A percentile compares a stretch with the other conserved stretches of the same genome.
Evolutionary conservation across 1,284 basidiomycete species (phyloP).

Genomic region (Quambalaria eucalypti): DNA sequence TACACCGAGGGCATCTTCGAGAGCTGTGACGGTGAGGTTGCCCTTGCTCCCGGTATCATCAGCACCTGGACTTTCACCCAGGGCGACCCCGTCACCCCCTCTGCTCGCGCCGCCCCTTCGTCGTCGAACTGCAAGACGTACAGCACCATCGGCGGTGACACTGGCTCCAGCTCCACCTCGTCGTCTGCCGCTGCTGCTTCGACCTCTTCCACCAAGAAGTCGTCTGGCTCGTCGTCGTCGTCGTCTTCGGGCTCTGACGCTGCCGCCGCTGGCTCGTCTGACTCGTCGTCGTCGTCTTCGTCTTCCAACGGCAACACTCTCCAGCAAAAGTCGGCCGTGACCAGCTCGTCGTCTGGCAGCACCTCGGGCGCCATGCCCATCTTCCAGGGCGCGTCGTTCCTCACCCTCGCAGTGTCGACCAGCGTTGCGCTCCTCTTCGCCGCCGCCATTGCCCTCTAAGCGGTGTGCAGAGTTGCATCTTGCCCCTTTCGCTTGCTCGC

Average conservation of each 20-base stretch:
- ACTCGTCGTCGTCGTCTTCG: neutral
- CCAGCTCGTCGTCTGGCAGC: neutral
- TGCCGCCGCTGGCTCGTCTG: neutral
- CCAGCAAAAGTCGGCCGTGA: neutral
- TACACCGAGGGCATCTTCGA: constrained; percentile 10
- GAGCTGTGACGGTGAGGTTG: constrained; percentile 23
- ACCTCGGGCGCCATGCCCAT: neutral
- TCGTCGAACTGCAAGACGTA: constrained; percentile 17
- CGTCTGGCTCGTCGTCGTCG: neutral
- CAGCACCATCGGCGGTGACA: too few relatives aligned
- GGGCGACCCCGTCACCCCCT: constrained; percentile 19
- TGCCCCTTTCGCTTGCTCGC: too few relatives aligned
- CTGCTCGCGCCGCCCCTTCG: constrained; percentile 10
- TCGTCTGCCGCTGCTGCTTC: neutral
- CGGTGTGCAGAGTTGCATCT: neutral
- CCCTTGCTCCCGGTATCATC: constrained; percentile 40
- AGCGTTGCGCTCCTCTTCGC: neutral
- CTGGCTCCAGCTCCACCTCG: neutral
- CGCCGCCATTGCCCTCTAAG: neutral
- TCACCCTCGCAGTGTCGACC: neutral
- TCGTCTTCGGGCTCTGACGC: neutral
- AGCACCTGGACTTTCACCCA: constrained; percentile 18
- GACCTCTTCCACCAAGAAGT: neutral
- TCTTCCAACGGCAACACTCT: neutral
- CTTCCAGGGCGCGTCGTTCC: neutral